phyloP scores from a whole-genome alignment of 2,329 filamentous ascomycete species.

The Colletotrichum truncatum region DNA sequence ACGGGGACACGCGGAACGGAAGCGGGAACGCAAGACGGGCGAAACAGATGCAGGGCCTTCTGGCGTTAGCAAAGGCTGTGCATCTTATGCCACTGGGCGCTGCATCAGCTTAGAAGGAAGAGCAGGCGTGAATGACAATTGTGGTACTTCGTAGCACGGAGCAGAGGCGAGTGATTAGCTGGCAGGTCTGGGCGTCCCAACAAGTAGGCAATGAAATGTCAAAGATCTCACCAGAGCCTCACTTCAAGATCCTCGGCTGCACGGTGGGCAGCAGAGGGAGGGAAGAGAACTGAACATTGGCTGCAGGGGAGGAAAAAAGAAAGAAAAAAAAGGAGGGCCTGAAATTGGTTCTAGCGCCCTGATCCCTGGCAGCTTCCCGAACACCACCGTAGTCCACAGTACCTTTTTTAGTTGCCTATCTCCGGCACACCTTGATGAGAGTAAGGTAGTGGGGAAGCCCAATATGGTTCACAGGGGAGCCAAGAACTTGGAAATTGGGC shows the following conservation, averaged over 20 bases:
- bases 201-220: background rate
- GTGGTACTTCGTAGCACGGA: background rate
- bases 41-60: conserved; percentile 14
- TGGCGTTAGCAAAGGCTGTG: conserved; percentile 4
- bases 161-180: background rate
- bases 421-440: conserved; percentile 14
- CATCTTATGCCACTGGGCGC: background rate
- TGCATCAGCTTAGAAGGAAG: background rate
- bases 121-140: background rate
- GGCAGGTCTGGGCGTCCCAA: conserved; percentile 28
- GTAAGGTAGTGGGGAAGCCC: conserved; percentile 14
- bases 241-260: background rate
- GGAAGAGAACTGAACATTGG: too few species aligned
- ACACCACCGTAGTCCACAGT: background rate
- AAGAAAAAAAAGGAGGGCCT: background rate
- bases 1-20: background rate
- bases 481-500: conserved; percentile 25
- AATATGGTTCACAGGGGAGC: conserved; percentile 4
- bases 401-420: conserved; percentile 10
- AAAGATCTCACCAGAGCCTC: background rate
- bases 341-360: background rate
- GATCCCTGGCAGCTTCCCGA: conserved; percentile 19
- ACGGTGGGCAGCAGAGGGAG: background rate
- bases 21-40: conserved; percentile 1
- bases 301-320: background rate